phyloP scores from a whole-genome alignment of 1,139 yeast genomes.

The Lodderomyces oxycetoniae region DNA sequence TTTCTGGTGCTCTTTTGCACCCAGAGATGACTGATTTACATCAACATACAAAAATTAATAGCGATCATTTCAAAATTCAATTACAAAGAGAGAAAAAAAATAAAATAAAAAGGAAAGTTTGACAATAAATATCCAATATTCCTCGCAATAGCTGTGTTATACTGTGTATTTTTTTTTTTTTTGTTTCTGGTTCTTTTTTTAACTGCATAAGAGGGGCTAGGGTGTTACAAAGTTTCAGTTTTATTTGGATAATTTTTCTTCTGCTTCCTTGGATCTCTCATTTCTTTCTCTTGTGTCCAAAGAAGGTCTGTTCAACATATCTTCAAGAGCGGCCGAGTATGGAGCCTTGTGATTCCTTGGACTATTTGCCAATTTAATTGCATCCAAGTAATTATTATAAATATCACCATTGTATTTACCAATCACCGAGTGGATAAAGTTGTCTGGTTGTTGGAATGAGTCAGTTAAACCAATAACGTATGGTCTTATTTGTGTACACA shows the following conservation, averaged over 20 bases:
- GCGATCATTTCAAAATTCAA: too few relatives aligned
- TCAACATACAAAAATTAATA: too few relatives aligned
- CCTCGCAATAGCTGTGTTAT: too few relatives aligned
- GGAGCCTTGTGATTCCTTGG: constrained; percentile 57
- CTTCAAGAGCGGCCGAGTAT: constrained; percentile 48
- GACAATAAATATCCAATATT: too few relatives aligned
- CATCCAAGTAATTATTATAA: constrained; percentile 67
- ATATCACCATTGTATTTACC: constrained; percentile 85
- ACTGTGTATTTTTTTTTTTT: too few relatives aligned
- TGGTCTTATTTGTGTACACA: constrained; percentile 53
- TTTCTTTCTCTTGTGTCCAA: constrained; percentile 46
- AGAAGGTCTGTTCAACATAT: constrained; percentile 49
- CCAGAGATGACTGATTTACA: too few relatives aligned
- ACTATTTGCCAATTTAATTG: constrained; percentile 49
- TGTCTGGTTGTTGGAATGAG: constrained; percentile 82
- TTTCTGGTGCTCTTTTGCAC: too few relatives aligned
- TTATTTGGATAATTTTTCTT: constrained; percentile 11
- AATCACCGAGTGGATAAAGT: constrained; percentile 77
- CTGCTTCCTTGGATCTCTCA: constrained; percentile 41
- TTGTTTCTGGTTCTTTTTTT: constrained; percentile 1
- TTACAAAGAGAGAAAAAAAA: too few relatives aligned
- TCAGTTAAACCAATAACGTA: constrained; percentile 84
- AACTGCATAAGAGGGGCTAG: too few relatives aligned
- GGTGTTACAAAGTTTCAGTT: too few relatives aligned
- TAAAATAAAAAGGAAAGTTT: too few relatives aligned